Evolutionary conservation across 495 filamentous ascomycete genomes (phyloP), one percentile per base, ranked within the genome.

Genomic region (Chaetomidium leptoderma): DNA sequence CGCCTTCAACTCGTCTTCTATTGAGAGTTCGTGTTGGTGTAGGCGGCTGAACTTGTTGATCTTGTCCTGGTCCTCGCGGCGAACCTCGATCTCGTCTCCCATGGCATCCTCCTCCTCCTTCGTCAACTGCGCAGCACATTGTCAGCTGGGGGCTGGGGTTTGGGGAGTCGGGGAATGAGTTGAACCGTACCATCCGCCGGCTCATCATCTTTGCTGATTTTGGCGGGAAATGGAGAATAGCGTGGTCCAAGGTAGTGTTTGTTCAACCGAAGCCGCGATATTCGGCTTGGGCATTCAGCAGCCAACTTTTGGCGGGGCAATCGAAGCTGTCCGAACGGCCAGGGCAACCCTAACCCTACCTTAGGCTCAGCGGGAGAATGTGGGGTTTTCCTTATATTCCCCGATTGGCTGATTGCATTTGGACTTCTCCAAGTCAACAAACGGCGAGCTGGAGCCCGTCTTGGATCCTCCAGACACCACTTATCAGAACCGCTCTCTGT

Each of bases 21-120:
- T 70, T 9, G 75, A 67, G 4, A 85, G 75, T 72, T 96, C 88
- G 27, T 88, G 85, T 69, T 95, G 90, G 71, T 98, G 95, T 48
- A 98, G 78, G 36, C 91, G 84, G 71, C 92, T 97, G 78, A 98
- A 98, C 51, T 86, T 87, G 74, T 97, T 98, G 81, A 98, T 98
- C 72, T 91, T 95, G 74, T 98, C 91, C 72, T 98, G 93, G 69
- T 98, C 93, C 65, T 96, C 92, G 63, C 91, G 88, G 36, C 92
- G 87, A 51, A 98, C 93, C 70, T 96, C 87, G 59, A 89, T 86
- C 58, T 97, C 91, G 37, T 92, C 87, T 44, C 81, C 77, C 53
- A 78, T 86, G 29, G 84, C 76, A 13, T 84, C 75, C 72, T 97
- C 93, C 55, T 98, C 93, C 72, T 95, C 93, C 69, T 86, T 91